Evolutionary conservation across 176 grass and related monocot genomes (phyloP).

Genomic region (Neostapfia colusana): DNA sequence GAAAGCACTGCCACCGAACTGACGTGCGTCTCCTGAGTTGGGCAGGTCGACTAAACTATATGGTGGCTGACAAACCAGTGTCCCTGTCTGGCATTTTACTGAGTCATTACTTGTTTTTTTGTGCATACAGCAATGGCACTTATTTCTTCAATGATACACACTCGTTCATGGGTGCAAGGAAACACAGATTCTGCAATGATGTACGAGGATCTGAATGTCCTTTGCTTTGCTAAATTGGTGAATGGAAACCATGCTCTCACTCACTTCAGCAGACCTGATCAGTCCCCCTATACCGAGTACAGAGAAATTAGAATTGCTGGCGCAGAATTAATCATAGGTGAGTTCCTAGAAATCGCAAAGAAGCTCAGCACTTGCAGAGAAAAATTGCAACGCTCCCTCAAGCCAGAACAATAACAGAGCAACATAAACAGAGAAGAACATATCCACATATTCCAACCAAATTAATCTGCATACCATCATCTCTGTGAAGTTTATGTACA

Average conservation of each 20-base stretch:
- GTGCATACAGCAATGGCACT: not conserved
- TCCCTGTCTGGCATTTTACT: constrained; percentile 1
- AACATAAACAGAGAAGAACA: not conserved
- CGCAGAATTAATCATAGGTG: not conserved
- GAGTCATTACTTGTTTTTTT: not conserved
- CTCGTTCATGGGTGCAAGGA: not conserved
- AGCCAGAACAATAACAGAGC: not conserved
- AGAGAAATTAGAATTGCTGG: not conserved
- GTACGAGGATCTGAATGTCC: too few relatives aligned
- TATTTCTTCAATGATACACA: too few relatives aligned
- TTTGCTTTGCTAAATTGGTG: too few relatives aligned
- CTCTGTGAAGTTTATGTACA: constrained; percentile 19
- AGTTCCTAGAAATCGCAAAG: not conserved
- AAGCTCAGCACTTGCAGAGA: not conserved
- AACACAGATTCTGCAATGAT: too few relatives aligned
- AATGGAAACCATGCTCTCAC: not conserved
- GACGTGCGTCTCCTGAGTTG: too few relatives aligned
- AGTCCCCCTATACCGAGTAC: not conserved
- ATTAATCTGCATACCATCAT: not conserved
- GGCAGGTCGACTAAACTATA: too few relatives aligned
- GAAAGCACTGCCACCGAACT: too few relatives aligned
- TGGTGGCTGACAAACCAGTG: not conserved
- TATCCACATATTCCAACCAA: not conserved
- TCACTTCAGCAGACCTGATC: not conserved
- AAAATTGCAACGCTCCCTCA: not conserved